Percentiles rank a stretch among this genome's conserved stretches.
phyloP scores from a whole-genome alignment of 2,329 filamentous ascomycete genomes.

The Ceratocystis cubensis region DNA sequence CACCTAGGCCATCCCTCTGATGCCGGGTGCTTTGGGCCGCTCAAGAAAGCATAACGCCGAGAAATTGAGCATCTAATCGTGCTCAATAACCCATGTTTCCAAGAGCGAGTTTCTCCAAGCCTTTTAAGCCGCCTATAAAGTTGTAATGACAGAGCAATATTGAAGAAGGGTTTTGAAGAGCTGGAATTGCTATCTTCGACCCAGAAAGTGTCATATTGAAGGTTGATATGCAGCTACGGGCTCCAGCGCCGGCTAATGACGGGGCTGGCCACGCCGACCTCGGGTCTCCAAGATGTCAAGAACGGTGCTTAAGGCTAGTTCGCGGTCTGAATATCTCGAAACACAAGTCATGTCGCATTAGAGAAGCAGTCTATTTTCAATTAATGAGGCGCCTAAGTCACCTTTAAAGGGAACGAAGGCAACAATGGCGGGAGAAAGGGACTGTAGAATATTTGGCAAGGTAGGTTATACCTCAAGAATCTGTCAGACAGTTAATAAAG shows the following conservation, averaged over 20 bases:
- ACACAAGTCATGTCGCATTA: not conserved
- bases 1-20: not conserved
- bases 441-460: not conserved
- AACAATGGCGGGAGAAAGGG: not conserved
- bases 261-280: not conserved
- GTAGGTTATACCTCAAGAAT: not conserved
- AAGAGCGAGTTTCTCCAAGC: not conserved
- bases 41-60: not conserved
- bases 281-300: not conserved
- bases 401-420: not conserved
- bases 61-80: not conserved
- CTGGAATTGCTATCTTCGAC: not conserved
- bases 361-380: not conserved
- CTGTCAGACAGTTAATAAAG: not conserved
- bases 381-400: not conserved
- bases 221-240: not conserved
- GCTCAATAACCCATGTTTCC: not conserved
- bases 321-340: not conserved
- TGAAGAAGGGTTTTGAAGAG: not conserved
- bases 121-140: not conserved
- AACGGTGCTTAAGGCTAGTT: too few relatives aligned
- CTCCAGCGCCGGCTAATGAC: not conserved
- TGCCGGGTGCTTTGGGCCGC: not conserved
- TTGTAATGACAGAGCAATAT: not conserved
- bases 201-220: not conserved